Base-by-base conservation (phyloP, 2,329 filamentous ascomycete genomes). In the Herpotrichia juniperi region DNA sequence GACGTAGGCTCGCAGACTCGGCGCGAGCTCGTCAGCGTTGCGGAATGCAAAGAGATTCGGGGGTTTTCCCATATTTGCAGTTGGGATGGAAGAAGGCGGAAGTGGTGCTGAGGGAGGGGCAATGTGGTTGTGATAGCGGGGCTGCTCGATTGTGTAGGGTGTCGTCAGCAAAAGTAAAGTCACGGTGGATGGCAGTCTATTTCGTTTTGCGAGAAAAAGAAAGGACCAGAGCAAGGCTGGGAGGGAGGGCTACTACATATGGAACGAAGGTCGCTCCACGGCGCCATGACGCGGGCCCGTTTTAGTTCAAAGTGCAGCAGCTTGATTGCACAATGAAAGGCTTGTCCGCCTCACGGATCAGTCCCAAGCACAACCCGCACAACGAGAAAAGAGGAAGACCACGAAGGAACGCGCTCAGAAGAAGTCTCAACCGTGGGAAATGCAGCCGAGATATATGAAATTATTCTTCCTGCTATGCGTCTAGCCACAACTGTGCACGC, bases 1-100 rank as follows among this genome's bases (percentile, higher is more conserved):
- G 66, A 97, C 81, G 76, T 96, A 97, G 64, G 85, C 79, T 70
- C 93, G 89, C 64, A 99, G 85, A 59, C 88, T 87, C 30, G 83
- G 79, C 17, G 92, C 90, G 62, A 99, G 87, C 54, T 85, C 80
- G 60, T 86, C 82, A 67, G 83, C 78, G 74, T 81, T 82, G 62
- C 86, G 79, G 77, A 96, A 97, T 62, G 89, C 86, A 82, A 90
- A 96, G 67, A 99, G 88, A 63, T 82, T 84, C 61, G 83, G 69
- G 42, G 72, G 72, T 53, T 75, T 75, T 48, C 71, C 72, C 72
- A 75, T 75, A 35, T 35, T 66, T 53, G 54, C 57, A 56, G 50
- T 39, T 19, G 42, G 21, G 19, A 25, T 42, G 42, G 42, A n/a
- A 42, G 46, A 40, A 48, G 43, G 51, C 35, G 57, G 53, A 32